Conservation (phyloP, 352 stramenopile genomes). For the Phytophthora multivora region DNA sequence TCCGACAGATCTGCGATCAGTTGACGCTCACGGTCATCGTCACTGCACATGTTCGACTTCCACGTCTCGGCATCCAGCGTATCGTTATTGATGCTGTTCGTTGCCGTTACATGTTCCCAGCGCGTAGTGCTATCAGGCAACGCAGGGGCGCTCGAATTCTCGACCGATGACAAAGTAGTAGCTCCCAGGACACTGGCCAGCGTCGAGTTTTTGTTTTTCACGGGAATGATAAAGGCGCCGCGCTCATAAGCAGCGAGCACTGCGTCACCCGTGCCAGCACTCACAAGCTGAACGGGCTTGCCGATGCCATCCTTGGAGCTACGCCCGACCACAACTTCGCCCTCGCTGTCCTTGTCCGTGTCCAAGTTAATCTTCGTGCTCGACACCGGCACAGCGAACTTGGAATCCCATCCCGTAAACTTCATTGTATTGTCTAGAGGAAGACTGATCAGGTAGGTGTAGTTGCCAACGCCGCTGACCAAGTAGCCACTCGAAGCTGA, state of each 20-base stretch:
- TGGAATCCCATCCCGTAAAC: conserved; percentile 71
- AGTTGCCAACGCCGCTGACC: conserved; percentile 47
- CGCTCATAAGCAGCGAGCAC: conserved; percentile 70
- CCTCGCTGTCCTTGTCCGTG: conserved; percentile 28
- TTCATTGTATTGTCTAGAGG: conserved; percentile 39
- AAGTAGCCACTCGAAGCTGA: conserved; percentile 35
- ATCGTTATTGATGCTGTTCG: conserved; percentile 33
- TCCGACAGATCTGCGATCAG: conserved; percentile 59
- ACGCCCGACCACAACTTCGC: conserved; percentile 22
- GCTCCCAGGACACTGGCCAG: conserved; percentile 72
- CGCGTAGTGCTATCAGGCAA: conserved; percentile 52
- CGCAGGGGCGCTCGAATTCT: conserved; percentile 19
- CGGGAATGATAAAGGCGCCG: conserved; percentile 64
- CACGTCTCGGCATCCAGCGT: conserved; percentile 46
- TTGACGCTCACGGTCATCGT: conserved; percentile 56
- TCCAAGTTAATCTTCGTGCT: conserved; percentile 48
- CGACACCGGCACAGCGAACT: conserved; percentile 73
- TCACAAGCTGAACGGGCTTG: conserved; percentile 53
- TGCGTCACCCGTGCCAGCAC: conserved; percentile 58
- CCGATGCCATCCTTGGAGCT: conserved; percentile 38
- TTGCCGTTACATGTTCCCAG: conserved; percentile 45
- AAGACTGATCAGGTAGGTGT: conserved; percentile 63
- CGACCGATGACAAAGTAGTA: conserved; percentile 9
- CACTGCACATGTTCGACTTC: conserved; percentile 53
- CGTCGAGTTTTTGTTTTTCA: conserved; percentile 76